Evolutionary conservation across 2,329 filamentous ascomycete species (phyloP).

Genomic region (Fusarium sulawesiense): DNA sequence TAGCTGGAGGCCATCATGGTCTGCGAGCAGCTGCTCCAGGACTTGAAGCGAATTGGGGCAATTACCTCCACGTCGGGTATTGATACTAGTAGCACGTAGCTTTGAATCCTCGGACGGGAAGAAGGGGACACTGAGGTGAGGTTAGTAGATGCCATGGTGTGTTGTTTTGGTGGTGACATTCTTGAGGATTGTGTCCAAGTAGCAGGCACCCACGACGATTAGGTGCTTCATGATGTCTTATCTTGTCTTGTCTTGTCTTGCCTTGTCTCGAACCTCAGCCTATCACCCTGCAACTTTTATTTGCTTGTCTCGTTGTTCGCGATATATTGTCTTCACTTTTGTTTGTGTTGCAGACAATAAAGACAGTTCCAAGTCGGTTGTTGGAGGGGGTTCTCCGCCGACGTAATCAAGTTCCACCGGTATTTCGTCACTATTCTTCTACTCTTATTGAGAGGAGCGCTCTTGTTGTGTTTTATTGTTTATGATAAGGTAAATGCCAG

Average conservation of each 20-base stretch:
- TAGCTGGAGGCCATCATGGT: slow-evolving; percentile 45
- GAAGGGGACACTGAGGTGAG: slow-evolving; percentile 65
- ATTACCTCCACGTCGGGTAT: slow-evolving; percentile 76
- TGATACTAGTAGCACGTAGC: slow-evolving; percentile 70
- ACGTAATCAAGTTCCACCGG: slow-evolving; percentile 27
- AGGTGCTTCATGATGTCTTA: slow-evolving; percentile 63
- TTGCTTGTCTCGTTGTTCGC: not conserved
- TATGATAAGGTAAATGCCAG: not conserved
- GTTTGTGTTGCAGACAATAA: not conserved
- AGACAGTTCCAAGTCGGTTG: not conserved
- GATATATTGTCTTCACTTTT: slow-evolving; percentile 1
- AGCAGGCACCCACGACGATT: slow-evolving; percentile 74
- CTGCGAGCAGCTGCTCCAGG: slow-evolving; percentile 69
- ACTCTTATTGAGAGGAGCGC: not conserved
- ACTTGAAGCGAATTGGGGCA: slow-evolving; percentile 78
- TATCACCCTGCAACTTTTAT: not conserved
- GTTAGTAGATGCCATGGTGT: slow-evolving; percentile 21
- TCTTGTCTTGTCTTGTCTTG: not conserved
- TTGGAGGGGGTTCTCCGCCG: slow-evolving; percentile 6
- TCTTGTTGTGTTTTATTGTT: not conserved
- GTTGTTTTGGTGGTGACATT: slow-evolving; percentile 50
- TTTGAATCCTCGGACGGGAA: slow-evolving; percentile 80
- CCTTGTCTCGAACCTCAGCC: not conserved
- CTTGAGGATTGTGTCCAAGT: slow-evolving; percentile 78
- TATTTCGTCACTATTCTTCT: slow-evolving; percentile 18